phyloP scores from a whole-genome alignment of 1,139 yeast genomes.

The Hemisphaericaspora xylofermentans region DNA sequence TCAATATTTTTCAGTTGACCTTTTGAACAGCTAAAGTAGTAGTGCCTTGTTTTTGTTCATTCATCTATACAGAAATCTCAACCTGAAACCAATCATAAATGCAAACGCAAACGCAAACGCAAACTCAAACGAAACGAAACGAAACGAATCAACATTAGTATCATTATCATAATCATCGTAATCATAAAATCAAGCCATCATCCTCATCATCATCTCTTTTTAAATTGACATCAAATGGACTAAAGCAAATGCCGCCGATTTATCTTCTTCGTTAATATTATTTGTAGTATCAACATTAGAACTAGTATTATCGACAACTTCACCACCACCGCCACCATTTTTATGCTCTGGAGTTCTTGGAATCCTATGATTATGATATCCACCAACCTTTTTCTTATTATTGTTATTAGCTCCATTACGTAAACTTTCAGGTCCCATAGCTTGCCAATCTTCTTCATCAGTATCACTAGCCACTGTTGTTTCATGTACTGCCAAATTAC shows the following conservation, averaged over 20 bases:
- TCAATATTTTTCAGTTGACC: no score
- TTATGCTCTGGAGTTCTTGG: neutral
- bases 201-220: neutral
- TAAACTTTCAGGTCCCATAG: conserved; percentile 73
- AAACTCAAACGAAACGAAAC: neutral
- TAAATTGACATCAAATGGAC: conserved; percentile 45
- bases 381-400: conserved; percentile 6
- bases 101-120: no score
- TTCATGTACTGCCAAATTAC: conserved; percentile 4
- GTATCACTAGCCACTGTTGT: conserved; percentile 39
- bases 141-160: neutral
- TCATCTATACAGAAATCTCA: neutral
- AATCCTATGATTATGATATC: no score
- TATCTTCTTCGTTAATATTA: conserved; percentile 37
- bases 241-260: conserved; percentile 61
- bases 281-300: conserved; percentile 6
- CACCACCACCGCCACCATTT: neutral
- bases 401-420: no score
- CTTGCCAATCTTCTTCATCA: conserved; percentile 95
- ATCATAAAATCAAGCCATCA: conserved; percentile 20
- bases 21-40: no score
- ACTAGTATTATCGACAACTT: conserved; percentile 1
- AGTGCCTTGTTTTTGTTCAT: neutral
- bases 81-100: neutral
- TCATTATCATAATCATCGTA: conserved; percentile 4